These are phyloP conservation scores for Pyrenophora tritici-repentis DNA, from an alignment of 2,329 filamentous ascomycete species.

Conservation along the genomic window DNA sequence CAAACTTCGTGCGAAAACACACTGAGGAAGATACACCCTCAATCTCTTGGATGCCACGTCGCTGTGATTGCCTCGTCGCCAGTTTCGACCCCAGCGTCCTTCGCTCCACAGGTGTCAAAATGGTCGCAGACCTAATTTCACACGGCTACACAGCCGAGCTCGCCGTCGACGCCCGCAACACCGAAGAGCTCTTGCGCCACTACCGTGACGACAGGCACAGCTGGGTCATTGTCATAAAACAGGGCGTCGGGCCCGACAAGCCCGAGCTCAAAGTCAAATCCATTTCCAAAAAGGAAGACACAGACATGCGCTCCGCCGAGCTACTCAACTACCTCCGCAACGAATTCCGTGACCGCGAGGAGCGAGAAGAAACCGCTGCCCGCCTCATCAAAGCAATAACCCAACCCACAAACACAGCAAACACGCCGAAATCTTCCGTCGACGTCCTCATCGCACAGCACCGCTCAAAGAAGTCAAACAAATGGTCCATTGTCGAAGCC, in stretches of 20 bases:
- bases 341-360: conserved; percentile 80
- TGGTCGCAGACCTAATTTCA: conserved; percentile 79
- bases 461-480: conserved; percentile 88
- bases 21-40: conserved; percentile 61
- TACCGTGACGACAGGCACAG: conserved; percentile 78
- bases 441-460: conserved; percentile 83
- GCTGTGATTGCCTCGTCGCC: conserved; percentile 88
- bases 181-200: conserved; percentile 77
- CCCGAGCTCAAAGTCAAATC: conserved; percentile 75
- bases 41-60: conserved; percentile 45
- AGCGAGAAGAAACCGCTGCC: conserved; percentile 58
- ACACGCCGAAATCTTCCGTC: conserved; percentile 64
- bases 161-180: conserved; percentile 75
- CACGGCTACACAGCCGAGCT: conserved; percentile 88
- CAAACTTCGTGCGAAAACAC: conserved; percentile 68
- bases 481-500: conserved; percentile 82
- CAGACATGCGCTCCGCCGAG: conserved; percentile 74
- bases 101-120: conserved; percentile 74
- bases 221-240: conserved; percentile 90
- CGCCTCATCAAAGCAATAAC: conserved; percentile 28
- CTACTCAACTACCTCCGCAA: conserved; percentile 79
- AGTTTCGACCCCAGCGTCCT: conserved; percentile 81
- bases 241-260: conserved; percentile 62
- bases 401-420: conserved; percentile 20
- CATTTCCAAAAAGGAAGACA: conserved; percentile 74